Evolutionary conservation across 208 protist genomes (phyloP), one percentile per base, ranked within the genome.

Genomic region (Leishmania tropica): DNA sequence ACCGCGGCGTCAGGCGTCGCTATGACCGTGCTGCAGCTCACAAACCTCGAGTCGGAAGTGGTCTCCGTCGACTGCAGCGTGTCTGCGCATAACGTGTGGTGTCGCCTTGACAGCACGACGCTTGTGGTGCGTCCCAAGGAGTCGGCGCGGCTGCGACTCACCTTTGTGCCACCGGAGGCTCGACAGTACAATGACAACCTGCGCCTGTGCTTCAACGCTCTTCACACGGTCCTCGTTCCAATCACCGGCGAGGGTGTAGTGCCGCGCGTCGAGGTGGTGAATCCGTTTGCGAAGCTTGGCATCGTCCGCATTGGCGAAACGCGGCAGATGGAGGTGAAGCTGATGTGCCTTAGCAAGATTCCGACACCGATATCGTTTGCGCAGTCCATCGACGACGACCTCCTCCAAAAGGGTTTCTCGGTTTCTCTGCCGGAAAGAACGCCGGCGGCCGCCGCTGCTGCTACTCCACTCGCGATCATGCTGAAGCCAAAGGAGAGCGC

Each of bases 121-220:
- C 93, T 97, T 70, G 91, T 98, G 7, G 90, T 98, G 28, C 83
- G 85, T 53, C 94, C 98, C 37, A 93, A 91, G 42, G 93, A 94
- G 78, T 84, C 81, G 53, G 80, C 79, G 28, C 88, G 96, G 51
- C 60, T 99, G 42, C 83, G 80, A 65, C 83, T 99, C 35, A 81
- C 68, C 60, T 99, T 99, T 83, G 86, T 80, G 71, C 99, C 99
- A 2, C 78, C 71, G 21, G 96, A 98, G 62, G 85, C 92, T 3
- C 91, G 89, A 19, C 81, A 78, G 42, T 99, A 99, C 88, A 85
- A 83, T n/a, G 96, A 98, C 78, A 90, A 89, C 80, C 82, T 99
- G 60, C 89, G 89, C 56, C 96, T 99, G 85, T 73, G 97, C 74
- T 83, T 99, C 51, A 99, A 99, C 83, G 96, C 96, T 45, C 87